Evolutionary conservation across 2,329 filamentous ascomycete genomes (phyloP).

Genomic region (Colletotrichum truncatum): DNA sequence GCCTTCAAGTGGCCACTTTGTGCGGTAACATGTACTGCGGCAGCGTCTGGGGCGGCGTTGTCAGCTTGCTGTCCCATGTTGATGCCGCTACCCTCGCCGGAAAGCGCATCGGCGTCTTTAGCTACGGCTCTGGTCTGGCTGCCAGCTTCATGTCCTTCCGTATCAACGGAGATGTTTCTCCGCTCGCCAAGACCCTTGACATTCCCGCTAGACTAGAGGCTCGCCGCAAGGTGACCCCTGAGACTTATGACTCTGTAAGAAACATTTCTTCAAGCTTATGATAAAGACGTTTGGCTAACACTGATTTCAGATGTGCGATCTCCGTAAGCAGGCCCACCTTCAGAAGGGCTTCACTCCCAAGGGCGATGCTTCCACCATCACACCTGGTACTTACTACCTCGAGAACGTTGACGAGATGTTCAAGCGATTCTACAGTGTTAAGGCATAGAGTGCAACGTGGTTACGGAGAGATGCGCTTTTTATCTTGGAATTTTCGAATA

Average conservation of each 20-base stretch:
- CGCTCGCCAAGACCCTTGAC: conserved; percentile 74
- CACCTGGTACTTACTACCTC: conserved; percentile 79
- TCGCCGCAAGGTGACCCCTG: conserved; percentile 73
- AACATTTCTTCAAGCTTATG: neutral
- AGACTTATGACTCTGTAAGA: conserved; percentile 78
- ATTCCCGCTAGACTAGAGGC: conserved; percentile 74
- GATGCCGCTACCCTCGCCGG: conserved; percentile 70
- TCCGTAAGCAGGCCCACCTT: conserved; percentile 85
- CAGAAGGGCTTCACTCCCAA: conserved; percentile 80
- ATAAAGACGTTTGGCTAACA: conserved; percentile 33
- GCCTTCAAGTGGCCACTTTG: conserved; percentile 80
- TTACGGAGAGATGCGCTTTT: neutral
- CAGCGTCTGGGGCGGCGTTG: conserved; percentile 81
- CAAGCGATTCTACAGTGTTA: conserved; percentile 80
- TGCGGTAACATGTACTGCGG: conserved; percentile 76
- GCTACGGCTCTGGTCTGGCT: conserved; percentile 80
- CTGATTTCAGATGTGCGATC: conserved; percentile 73
- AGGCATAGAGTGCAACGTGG: conserved; percentile 64
- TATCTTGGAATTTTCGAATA: conserved; percentile 6
- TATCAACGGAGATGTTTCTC: conserved; percentile 74
- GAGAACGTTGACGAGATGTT: conserved; percentile 86
- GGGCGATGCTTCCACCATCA: conserved; percentile 74
- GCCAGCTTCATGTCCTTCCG: conserved; percentile 79
- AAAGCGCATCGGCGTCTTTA: conserved; percentile 81
- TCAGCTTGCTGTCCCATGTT: conserved; percentile 72